Conservation (phyloP, 768 basidiomycete genomes). For the Neoboletus subvelutipes region DNA sequence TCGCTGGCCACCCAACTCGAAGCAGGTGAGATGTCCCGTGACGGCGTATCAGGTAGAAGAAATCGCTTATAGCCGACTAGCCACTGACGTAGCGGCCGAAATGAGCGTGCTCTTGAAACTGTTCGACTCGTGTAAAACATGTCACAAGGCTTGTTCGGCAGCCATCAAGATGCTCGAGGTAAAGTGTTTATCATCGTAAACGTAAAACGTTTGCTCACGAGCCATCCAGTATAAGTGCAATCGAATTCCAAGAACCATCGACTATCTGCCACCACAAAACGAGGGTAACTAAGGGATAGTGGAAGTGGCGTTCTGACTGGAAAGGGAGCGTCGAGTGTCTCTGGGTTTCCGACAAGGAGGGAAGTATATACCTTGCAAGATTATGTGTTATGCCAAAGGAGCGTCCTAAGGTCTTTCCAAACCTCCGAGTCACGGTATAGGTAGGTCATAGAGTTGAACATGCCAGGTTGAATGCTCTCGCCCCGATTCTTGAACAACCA, state of each 20-base stretch:
- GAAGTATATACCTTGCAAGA: slow-evolving; percentile 8
- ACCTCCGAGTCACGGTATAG: slow-evolving; percentile 90
- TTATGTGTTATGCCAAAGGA: slow-evolving; percentile 89
- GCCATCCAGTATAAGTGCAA: slow-evolving; percentile 59
- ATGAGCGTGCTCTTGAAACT: slow-evolving; percentile 54
- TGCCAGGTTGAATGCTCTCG: slow-evolving; percentile 92
- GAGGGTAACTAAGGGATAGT: slow-evolving; percentile 22
- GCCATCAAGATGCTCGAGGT: slow-evolving; percentile 72
- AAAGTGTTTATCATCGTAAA: slow-evolving; percentile 21
- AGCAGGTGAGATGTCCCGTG: slow-evolving; percentile 40
- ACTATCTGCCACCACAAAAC: slow-evolving; percentile 37
- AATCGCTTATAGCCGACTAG: slow-evolving; percentile 33
- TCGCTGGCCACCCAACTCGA: slow-evolving; percentile 48
- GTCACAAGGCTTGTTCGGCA: slow-evolving; percentile 59
- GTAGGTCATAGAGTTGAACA: slow-evolving; percentile 96
- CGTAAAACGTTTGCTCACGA: slow-evolving; percentile 6
- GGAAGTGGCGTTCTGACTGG: slow-evolving; percentile 7
- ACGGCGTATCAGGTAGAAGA: background rate
- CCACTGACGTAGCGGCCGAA: slow-evolving; percentile 65
- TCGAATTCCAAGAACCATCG: slow-evolving; percentile 50
- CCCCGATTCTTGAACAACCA: slow-evolving; percentile 87
- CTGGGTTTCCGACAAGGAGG: background rate
- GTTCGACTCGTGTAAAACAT: slow-evolving; percentile 50
- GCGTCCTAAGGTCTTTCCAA: slow-evolving; percentile 79
- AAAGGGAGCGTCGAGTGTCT: background rate